These are phyloP conservation scores for Diplotaxis tenuifolia DNA, from an alignment of 345 rosid species.

Conservation along the genomic window DNA sequence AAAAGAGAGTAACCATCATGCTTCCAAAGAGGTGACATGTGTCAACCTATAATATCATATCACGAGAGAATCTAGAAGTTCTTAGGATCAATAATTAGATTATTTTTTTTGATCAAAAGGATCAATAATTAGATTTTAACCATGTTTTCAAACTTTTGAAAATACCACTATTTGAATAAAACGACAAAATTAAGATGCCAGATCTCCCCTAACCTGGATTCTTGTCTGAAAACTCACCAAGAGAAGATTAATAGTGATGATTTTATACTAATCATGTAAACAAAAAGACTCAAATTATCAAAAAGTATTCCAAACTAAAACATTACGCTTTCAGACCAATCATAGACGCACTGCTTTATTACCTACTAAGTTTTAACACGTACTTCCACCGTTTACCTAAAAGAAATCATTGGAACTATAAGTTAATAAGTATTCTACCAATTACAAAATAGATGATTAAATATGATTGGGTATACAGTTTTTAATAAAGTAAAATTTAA, in stretches of 20 bases:
- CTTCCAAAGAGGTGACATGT: conserved; percentile 15
- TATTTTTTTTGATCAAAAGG: too few species aligned
- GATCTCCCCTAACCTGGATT: conserved; percentile 30
- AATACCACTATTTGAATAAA: not conserved
- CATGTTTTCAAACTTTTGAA: not conserved
- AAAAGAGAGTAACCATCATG: conserved; percentile 17
- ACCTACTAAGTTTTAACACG: conserved; percentile 24
- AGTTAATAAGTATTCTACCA: too few species aligned
- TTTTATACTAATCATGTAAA: not conserved
- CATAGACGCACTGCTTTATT: conserved; percentile 6
- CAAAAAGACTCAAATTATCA: not conserved
- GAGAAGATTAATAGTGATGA: not conserved
- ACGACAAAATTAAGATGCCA: conserved; percentile 16
- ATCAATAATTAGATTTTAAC: conserved; percentile 18
- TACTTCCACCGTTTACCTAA: too few species aligned
- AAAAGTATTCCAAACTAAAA: conserved; percentile 5
- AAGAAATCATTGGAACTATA: too few species aligned
- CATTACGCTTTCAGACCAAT: conserved; percentile 26
- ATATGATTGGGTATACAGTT: too few species aligned
- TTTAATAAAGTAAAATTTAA: too few species aligned
- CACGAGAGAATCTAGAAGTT: conserved; percentile 27
- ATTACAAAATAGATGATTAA: too few species aligned
- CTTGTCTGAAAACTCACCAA: conserved; percentile 2
- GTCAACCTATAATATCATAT: not conserved
- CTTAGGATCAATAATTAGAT: conserved; percentile 16